phyloP scores from a whole-genome alignment of 164 flowering plant genomes.

The Magnolia kwangsiensis region DNA sequence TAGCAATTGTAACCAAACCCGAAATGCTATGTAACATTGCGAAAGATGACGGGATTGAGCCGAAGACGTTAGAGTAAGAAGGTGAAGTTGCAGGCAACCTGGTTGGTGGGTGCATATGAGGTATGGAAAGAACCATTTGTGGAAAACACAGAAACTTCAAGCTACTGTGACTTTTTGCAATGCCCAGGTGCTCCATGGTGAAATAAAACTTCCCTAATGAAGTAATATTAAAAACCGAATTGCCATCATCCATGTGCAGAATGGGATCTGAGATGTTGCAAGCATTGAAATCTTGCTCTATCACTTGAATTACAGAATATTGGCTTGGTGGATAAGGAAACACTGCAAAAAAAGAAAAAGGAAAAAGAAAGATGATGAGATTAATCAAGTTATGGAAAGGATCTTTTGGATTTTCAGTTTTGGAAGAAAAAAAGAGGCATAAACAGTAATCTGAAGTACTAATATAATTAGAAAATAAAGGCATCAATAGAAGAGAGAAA shows the following conservation, averaged over 20 bases:
- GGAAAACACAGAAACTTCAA: no score
- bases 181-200: slow-evolving; percentile 66
- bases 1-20: no score
- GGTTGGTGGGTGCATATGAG: slow-evolving; percentile 34
- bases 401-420: neutral
- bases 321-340: slow-evolving; percentile 93
- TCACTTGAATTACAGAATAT: slow-evolving; percentile 87
- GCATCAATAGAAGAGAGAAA: neutral
- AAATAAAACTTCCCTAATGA: slow-evolving; percentile 60
- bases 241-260: slow-evolving; percentile 70
- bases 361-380: neutral
- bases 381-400: neutral
- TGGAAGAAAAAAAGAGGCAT: neutral
- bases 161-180: no score
- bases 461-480: neutral
- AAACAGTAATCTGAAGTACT: neutral
- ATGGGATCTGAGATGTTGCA: slow-evolving; percentile 80
- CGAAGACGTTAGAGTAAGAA: slow-evolving; percentile 71
- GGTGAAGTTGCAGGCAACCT: slow-evolving; percentile 44
- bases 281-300: slow-evolving; percentile 43
- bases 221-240: slow-evolving; percentile 81
- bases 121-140: no score
- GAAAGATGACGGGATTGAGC: slow-evolving; percentile 57
- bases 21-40: no score
- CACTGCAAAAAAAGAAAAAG: slow-evolving; percentile 38